Conservation (phyloP, 495 filamentous ascomycete species). For the Sabuloglossum arenarium region DNA sequence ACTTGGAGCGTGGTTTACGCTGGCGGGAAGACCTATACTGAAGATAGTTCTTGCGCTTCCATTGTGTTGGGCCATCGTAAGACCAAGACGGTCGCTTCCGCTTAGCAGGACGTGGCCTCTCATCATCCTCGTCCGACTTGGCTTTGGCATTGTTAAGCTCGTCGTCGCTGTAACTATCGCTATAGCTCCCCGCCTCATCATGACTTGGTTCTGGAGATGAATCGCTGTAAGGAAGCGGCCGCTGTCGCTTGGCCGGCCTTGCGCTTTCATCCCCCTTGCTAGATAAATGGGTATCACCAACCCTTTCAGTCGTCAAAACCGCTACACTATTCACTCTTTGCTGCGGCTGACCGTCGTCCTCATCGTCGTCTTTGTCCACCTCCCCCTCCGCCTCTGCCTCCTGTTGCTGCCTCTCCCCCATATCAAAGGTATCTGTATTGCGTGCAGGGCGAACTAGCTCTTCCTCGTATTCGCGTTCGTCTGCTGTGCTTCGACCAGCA, state of each 20-base stretch:
- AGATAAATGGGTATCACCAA: background rate
- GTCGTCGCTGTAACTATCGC: constrained; percentile 4
- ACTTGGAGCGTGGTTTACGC: background rate
- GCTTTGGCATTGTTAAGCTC: background rate
- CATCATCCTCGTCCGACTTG: background rate
- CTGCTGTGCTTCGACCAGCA: too few relatives aligned
- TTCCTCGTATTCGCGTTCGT: too few relatives aligned
- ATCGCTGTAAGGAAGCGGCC: background rate
- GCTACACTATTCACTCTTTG: background rate
- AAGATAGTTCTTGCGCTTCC: constrained; percentile 1
- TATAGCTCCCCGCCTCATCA: background rate
- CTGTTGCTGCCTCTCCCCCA: background rate
- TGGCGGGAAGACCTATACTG: constrained; percentile 1
- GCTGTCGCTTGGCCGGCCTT: constrained; percentile 1
- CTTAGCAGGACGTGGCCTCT: constrained; percentile 1
- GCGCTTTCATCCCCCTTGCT: background rate
- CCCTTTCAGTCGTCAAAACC: background rate
- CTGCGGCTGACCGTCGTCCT: background rate
- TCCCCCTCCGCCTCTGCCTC: background rate
- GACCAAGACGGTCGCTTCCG: constrained; percentile 1
- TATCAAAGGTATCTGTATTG: background rate
- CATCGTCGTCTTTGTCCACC: background rate
- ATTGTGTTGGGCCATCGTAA: constrained; percentile 1
- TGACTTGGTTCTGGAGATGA: constrained; percentile 1
- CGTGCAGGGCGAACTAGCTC: background rate